Evolutionary conservation across 257 asterid species (phyloP), one percentile per base, ranked within the genome.

Genomic region (Mentha longifolia): DNA sequence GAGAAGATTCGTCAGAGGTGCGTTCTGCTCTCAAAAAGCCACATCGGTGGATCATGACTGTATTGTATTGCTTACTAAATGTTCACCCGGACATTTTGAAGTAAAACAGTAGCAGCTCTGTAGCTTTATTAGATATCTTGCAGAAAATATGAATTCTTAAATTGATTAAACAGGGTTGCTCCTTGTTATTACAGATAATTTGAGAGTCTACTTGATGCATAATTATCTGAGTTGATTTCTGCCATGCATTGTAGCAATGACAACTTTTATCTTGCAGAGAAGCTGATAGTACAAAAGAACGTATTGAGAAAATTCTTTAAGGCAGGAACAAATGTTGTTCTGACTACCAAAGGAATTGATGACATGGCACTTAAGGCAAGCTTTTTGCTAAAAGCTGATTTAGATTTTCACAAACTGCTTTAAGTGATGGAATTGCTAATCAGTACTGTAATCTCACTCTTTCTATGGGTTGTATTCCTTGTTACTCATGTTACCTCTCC

Each of bases 361-460:
- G 98, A 95, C 85, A 95, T 92, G 99, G 97, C 99, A 64, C 91
- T 95, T 35, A 95, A 95, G 97, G 99, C 78, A 85, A 80, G 82
- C 25, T 46, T 54, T 37, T 75, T 25, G 19, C 55, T 68, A 57
- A 64, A 58, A 46, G 14, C 47, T 59, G 30, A 45, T 54, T 55
- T 14, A 14, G 42, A 19, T 37, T 45, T 65, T n/a, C 16, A 25
- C 41, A 50, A 64, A 35, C 50, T 42, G 47, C 33, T 42, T 73
- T 17, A 22, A 42, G 45, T 63, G 58, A 65, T 33, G 14, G n/a
- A n/a, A n/a, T n/a, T n/a, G n/a, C n/a, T n/a, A n/a, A n/a, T n/a
- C n/a, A n/a, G n/a, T n/a, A n/a, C 60, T 52, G 10, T 41, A 43
- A 10, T 49, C 17, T 33, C 7, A 54, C n/a, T n/a, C n/a, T 31